Conservation (phyloP, 2,329 filamentous ascomycete genomes). For the Colletotrichum liriopes region DNA sequence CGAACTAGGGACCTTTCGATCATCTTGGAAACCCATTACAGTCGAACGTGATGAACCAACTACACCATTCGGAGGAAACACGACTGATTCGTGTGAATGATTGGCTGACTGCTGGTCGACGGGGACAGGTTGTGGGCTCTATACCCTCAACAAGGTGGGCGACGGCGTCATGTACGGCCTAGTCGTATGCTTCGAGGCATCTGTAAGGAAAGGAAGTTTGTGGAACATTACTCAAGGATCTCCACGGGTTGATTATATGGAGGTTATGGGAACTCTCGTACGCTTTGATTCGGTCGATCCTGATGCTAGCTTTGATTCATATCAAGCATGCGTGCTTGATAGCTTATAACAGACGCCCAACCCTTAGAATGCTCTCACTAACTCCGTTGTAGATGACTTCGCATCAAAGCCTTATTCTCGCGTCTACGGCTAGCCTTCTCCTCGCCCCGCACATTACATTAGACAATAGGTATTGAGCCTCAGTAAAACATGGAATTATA, state of each 20-base stretch:
- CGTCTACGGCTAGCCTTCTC: not conserved
- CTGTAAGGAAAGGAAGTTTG: not conserved
- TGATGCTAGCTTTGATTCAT: not conserved
- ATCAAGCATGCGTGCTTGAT: too few species aligned
- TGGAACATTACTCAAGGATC: too few species aligned
- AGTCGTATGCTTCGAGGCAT: not conserved
- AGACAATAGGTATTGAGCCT: not conserved
- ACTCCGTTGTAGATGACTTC: not conserved
- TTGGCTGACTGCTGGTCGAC: conserved; percentile 8
- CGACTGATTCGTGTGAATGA: not conserved
- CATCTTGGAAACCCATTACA: conserved; percentile 27
- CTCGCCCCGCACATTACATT: not conserved
- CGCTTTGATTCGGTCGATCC: not conserved
- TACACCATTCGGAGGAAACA: conserved; percentile 16
- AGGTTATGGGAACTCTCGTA: not conserved
- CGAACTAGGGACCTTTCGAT: conserved; percentile 27
- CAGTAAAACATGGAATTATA: not conserved
- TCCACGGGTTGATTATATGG: not conserved
- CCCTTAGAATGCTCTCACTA: too few species aligned
- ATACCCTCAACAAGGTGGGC: not conserved
- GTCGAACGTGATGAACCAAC: conserved; percentile 33
- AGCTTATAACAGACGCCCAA: not conserved
- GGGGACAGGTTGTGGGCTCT: not conserved
- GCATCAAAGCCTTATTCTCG: not conserved
- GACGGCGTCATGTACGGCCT: too few species aligned